Percentiles rank a stretch among this genome's conserved stretches.
Conservation (phyloP, 371 early-diverging fungal species). For the Apophysomyces ossiformis region DNA sequence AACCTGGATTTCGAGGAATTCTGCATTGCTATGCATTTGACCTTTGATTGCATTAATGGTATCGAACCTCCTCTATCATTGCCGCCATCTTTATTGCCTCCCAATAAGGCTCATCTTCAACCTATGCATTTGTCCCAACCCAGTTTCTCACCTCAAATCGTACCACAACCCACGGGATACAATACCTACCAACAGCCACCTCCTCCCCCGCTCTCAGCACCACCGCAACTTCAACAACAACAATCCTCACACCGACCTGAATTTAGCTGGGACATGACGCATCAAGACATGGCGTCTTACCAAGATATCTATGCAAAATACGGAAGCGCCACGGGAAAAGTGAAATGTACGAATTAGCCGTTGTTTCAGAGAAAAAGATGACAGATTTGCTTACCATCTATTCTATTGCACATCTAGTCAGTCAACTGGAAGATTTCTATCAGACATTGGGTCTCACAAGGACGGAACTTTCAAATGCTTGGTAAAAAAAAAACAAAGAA, state of each 20-base stretch:
- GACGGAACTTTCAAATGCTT: conserved; percentile 50
- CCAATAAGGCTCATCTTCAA: conserved; percentile 51
- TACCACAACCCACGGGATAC: conserved; percentile 29
- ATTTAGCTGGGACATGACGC: conserved; percentile 67
- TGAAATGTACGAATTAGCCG: conserved; percentile 41
- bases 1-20: conserved; percentile 79
- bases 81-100: conserved; percentile 49
- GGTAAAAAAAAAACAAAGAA: conserved; percentile 36
- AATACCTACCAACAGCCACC: not conserved
- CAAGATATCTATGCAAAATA: conserved; percentile 51
- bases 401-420: conserved; percentile 25
- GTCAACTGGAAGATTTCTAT: conserved; percentile 54
- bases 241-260: conserved; percentile 23
- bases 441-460: conserved; percentile 46
- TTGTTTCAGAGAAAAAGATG: not conserved
- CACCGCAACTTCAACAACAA: conserved; percentile 9
- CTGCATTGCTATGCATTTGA: conserved; percentile 70
- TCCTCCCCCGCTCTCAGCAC: not conserved
- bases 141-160: conserved; percentile 5
- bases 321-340: conserved; percentile 44
- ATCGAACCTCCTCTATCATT: conserved; percentile 56
- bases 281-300: conserved; percentile 57
- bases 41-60: conserved; percentile 55
- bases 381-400: not conserved
- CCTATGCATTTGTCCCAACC: conserved; percentile 13